phyloP scores from a whole-genome alignment of 495 filamentous ascomycete species.

The Glutinoglossum americanum region DNA sequence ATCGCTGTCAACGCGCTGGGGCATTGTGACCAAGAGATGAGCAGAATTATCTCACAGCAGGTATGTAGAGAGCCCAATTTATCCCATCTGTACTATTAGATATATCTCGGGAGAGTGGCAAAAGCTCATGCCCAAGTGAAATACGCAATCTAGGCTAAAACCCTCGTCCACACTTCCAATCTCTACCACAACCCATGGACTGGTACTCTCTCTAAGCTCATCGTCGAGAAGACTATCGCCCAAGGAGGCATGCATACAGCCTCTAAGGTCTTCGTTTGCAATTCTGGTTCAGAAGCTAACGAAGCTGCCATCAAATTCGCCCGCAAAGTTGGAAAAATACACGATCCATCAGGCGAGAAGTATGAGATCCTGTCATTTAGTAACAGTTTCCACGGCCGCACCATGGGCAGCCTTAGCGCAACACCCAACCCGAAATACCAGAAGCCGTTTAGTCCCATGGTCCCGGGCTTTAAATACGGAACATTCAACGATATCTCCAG shows the following conservation, averaged over 20 bases:
- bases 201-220: constrained; percentile 59
- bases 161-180: constrained; percentile 76
- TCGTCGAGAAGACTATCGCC: constrained; percentile 54
- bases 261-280: constrained; percentile 74
- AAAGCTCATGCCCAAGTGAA: not conserved
- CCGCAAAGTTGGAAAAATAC: constrained; percentile 63
- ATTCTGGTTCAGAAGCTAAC: constrained; percentile 87
- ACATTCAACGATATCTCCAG: constrained; percentile 59
- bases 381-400: constrained; percentile 85
- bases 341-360: constrained; percentile 50
- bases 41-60: constrained; percentile 52
- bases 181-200: constrained; percentile 94
- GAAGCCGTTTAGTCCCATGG: constrained; percentile 79
- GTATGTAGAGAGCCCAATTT: constrained; percentile 18
- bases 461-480: constrained; percentile 79
- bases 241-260: constrained; percentile 65
- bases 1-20: constrained; percentile 91
- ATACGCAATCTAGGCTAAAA: constrained; percentile 32
- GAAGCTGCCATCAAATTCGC: constrained; percentile 96
- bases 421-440: constrained; percentile 99
- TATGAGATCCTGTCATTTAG: constrained; percentile 73
- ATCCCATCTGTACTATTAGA: too few species aligned
- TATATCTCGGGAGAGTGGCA: too few species aligned
- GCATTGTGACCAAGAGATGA: constrained; percentile 57
- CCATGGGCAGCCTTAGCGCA: constrained; percentile 77